Percentiles rank a stretch among this genome's conserved stretches.
phyloP scores from a whole-genome alignment of 139 green algal genomes.

The Tetraselmis striata region DNA sequence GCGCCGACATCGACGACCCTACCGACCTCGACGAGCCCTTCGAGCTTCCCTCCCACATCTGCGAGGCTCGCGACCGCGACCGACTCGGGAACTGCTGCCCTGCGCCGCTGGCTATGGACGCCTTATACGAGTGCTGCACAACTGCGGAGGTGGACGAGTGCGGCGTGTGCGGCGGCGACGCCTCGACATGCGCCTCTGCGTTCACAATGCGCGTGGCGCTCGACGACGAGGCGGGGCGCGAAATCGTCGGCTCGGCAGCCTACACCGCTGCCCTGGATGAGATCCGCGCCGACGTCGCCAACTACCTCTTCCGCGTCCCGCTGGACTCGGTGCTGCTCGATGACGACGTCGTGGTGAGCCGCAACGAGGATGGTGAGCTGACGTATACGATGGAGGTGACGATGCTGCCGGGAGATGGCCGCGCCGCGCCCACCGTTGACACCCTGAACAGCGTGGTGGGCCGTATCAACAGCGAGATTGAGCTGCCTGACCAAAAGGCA shows the following conservation, averaged over 20 bases:
- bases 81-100: not conserved
- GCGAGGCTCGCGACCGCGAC: not conserved
- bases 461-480: not conserved
- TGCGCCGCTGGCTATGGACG: not conserved
- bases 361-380: not conserved
- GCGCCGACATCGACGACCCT: no score
- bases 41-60: not conserved
- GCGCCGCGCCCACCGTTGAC: not conserved
- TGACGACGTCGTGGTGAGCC: not conserved
- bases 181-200: not conserved
- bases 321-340: not conserved
- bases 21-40: not conserved
- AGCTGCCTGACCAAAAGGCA: not conserved
- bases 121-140: not conserved
- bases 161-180: not conserved
- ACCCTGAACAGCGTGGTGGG: not conserved
- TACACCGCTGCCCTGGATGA: not conserved
- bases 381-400: not conserved
- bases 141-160: not conserved
- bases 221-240: not conserved
- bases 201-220: not conserved
- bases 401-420: not conserved
- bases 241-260: not conserved
- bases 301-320: not conserved
- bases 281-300: not conserved